Conservation (phyloP, 2,329 filamentous ascomycete genomes). For the Aureobasidium leucospermi region DNA sequence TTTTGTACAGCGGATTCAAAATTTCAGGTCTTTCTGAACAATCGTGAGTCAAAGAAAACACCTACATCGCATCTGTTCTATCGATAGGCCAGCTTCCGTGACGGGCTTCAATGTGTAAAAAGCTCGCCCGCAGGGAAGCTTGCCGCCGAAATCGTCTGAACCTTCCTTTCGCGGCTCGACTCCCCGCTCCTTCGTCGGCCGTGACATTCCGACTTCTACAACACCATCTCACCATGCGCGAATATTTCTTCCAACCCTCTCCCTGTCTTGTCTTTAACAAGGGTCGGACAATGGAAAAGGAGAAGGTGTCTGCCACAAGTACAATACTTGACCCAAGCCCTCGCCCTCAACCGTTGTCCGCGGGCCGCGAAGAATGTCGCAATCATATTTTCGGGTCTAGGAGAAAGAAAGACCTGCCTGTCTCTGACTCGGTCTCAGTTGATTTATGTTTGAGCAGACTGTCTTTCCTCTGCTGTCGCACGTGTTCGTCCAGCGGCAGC, state of each 20-base stretch:
- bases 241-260: too few relatives aligned
- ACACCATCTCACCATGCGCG: neutral
- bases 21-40: neutral
- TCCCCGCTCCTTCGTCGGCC: neutral
- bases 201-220: neutral
- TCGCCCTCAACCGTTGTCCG: neutral
- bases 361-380: neutral
- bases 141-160: neutral
- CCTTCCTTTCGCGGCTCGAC: neutral
- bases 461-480: neutral
- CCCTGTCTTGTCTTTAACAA: too few relatives aligned
- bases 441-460: neutral
- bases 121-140: neutral
- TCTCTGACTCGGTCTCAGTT: neutral
- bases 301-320: neutral
- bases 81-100: slow-evolving; percentile 11
- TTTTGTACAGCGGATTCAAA: too few relatives aligned
- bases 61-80: neutral
- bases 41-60: neutral
- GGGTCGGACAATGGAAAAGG: neutral
- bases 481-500: neutral
- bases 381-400: neutral
- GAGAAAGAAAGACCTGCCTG: neutral
- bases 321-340: neutral
- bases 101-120: slow-evolving; percentile 6